Evolutionary conservation across 257 asterid species (phyloP).

Genomic region (Echites panduratus): DNA sequence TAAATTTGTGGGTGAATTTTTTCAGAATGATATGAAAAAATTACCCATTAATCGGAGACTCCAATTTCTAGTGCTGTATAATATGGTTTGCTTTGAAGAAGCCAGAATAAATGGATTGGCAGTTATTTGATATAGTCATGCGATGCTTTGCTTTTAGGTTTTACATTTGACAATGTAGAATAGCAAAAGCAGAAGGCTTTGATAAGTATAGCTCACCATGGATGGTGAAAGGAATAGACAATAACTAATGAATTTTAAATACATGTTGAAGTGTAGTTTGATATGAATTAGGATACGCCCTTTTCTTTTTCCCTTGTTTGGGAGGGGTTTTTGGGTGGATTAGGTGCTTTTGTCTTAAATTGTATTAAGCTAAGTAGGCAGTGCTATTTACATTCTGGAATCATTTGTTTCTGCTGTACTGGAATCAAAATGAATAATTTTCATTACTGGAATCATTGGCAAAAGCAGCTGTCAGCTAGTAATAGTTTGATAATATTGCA

Average conservation of each 20-base stretch:
- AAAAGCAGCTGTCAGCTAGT: not conserved
- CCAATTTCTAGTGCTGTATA: not conserved
- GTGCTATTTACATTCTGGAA: not conserved
- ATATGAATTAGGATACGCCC: not conserved
- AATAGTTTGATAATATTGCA: not conserved
- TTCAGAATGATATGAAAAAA: not conserved
- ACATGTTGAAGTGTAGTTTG: not conserved
- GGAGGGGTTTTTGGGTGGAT: not conserved
- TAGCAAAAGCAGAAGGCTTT: not conserved
- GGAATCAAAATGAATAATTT: not conserved
- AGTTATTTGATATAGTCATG: not conserved
- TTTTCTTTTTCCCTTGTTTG: no score
- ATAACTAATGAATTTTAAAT: not conserved
- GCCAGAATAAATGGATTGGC: not conserved
- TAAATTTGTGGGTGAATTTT: not conserved
- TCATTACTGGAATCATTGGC: not conserved
- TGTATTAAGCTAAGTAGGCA: not conserved
- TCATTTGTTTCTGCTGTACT: not conserved
- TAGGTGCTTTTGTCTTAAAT: not conserved
- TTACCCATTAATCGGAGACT: not conserved
- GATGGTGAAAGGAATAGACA: not conserved
- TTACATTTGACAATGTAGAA: not conserved
- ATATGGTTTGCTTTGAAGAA: constrained; percentile 1
- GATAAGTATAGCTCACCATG: not conserved
- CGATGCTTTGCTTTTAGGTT: not conserved